A percentile compares a stretch with the other conserved stretches of the same genome.
Evolutionary conservation across 2,329 filamentous ascomycete genomes (phyloP).

Genomic region (Chaetomium olivaceum): DNA sequence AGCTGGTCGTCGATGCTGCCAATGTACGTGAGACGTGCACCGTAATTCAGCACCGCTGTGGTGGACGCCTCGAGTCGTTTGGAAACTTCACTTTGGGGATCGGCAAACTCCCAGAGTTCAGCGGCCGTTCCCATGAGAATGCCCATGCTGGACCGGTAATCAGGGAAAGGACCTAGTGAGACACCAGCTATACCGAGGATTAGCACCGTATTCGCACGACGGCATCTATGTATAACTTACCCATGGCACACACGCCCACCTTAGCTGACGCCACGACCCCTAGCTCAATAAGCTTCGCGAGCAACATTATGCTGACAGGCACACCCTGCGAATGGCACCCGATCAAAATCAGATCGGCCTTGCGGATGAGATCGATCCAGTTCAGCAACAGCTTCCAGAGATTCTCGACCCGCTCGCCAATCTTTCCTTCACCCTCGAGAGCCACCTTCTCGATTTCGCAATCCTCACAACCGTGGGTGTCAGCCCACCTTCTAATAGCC

Average conservation of each 20-base stretch:
- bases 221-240: slow-evolving; percentile 37
- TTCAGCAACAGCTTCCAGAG: slow-evolving; percentile 93
- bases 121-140: slow-evolving; percentile 88
- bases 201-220: slow-evolving; percentile 8
- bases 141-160: slow-evolving; percentile 84
- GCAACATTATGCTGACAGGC: slow-evolving; percentile 86
- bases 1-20: slow-evolving; percentile 97
- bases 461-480: slow-evolving; percentile 69
- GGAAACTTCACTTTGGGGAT: slow-evolving; percentile 78
- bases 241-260: slow-evolving; percentile 83
- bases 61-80: slow-evolving; percentile 77
- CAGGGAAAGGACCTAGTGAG: slow-evolving; percentile 86
- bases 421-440: slow-evolving; percentile 90
- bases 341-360: slow-evolving; percentile 86
- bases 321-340: slow-evolving; percentile 96
- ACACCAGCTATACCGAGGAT: slow-evolving; percentile 67
- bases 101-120: slow-evolving; percentile 91
- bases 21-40: slow-evolving; percentile 81
- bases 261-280: slow-evolving; percentile 75
- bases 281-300: slow-evolving; percentile 89
- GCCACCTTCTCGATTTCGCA: slow-evolving; percentile 90
- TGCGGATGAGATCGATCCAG: slow-evolving; percentile 87
- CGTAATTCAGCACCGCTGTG: slow-evolving; percentile 71
- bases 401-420: slow-evolving; percentile 84
- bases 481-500: slow-evolving; percentile 80